Evolutionary conservation across 768 basidiomycete species (phyloP).

Genomic region (Mycena vitilis): DNA sequence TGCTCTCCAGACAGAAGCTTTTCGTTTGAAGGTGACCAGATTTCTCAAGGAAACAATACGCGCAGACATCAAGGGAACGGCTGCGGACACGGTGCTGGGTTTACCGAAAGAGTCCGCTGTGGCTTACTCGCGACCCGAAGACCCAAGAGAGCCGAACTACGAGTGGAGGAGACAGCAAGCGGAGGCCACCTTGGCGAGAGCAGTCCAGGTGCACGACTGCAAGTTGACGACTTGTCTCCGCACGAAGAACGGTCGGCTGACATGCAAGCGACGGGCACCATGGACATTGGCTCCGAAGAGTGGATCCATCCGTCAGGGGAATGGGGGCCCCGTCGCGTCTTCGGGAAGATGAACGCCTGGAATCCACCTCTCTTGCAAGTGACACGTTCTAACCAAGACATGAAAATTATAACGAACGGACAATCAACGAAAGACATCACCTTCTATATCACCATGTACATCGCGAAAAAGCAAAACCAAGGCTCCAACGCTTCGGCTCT

Average conservation of each 20-base stretch:
- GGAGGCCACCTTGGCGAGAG: constrained; percentile 40
- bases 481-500: constrained; percentile 46
- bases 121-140: rapidly evolving
- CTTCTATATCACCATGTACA: constrained; percentile 47
- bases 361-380: constrained; percentile 39
- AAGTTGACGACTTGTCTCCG: no score
- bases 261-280: constrained; percentile 51
- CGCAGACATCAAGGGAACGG: constrained; percentile 42
- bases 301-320: constrained; percentile 42
- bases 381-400: constrained; percentile 52
- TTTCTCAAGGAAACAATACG: constrained; percentile 48
- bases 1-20: constrained; percentile 37
- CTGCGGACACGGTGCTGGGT: no score
- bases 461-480: constrained; percentile 40
- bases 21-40: constrained; percentile 39
- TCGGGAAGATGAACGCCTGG: constrained; percentile 43
- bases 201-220: constrained; percentile 51
- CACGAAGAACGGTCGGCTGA: constrained; percentile 23
- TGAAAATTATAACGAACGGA: constrained; percentile 50
- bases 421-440: constrained; percentile 48
- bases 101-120: no score
- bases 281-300: constrained; percentile 37
- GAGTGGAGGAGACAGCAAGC: not conserved
- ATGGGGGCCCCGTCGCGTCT: constrained; percentile 42
- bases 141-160: no score